Evolutionary conservation across 495 filamentous ascomycete genomes (phyloP), one percentile per base, ranked within the genome.

Genomic region (Penicillium ochrochloron): DNA sequence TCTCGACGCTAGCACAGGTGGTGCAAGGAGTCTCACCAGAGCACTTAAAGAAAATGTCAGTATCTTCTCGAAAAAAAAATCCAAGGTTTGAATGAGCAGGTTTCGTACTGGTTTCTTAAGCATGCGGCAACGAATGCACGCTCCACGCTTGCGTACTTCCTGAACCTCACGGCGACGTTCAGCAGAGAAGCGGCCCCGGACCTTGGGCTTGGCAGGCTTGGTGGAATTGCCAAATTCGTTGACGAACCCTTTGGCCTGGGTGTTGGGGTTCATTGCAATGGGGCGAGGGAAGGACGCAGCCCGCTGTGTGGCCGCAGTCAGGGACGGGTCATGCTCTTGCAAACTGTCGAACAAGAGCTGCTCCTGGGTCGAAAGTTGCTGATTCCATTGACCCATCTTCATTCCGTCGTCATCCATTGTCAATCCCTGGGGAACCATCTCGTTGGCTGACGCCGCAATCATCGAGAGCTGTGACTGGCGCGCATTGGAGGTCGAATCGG

Each of bases 111-210:
- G 89, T 76, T 96, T 96, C 70, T 92, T 90, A 12, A 96, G 79
- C 80, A 96, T 93, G 3, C 91, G 85, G 76, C 92, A 96, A 51
- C 92, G 86, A 59, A 94, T 92, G 68, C 92, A 96, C 15, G 92
- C 92, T 23, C 92, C 92, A 29, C 86, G 83, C 69, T 92, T 92
- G 29, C 92, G 84, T 33, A 95, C 87, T 68, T 89, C 88, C 68
- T 92, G 89, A 4, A 96, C 91, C 72, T 96, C 89, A 69, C 88
- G 88, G 54, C 92, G 84, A 58, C 92, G 78, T 4, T 77, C 78
- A 8, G 87, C 82, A 44, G 86, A 83, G 70, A 95, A 96, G 35
- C 87, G 81, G 0, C 89, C 87, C 17, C 92, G 86, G 6, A 85
- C 81, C 66, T 88, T 89, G 35, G 80, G 84, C 60, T 85, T 85